Evolutionary conservation across 352 stramenopile genomes (phyloP).

Genomic region (Halophytophthora batemanensis): DNA sequence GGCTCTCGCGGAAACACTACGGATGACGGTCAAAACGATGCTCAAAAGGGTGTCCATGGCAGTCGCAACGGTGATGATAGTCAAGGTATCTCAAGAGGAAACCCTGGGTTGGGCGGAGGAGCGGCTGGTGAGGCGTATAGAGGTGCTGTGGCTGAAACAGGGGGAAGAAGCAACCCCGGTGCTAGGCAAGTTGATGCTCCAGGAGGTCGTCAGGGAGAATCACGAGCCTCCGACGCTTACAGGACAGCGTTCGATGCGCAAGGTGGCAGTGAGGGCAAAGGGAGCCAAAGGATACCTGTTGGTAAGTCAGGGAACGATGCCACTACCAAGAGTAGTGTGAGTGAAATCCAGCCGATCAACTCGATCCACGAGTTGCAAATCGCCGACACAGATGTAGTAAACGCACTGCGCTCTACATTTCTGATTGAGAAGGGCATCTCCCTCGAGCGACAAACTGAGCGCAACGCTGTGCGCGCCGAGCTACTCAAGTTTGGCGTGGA

Average conservation of each 20-base stretch:
- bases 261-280: conserved; percentile 1
- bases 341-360: conserved; percentile 21
- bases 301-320: conserved; percentile 2
- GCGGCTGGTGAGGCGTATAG: too few relatives aligned
- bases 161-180: too few relatives aligned
- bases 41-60: too few relatives aligned
- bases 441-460: conserved; percentile 43
- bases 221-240: not conserved
- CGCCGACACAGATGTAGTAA: conserved; percentile 48
- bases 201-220: not conserved
- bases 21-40: not conserved
- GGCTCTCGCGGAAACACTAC: not conserved
- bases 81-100: too few relatives aligned
- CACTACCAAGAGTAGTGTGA: conserved; percentile 1
- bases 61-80: too few relatives aligned
- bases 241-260: not conserved
- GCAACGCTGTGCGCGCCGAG: conserved; percentile 35
- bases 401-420: conserved; percentile 55
- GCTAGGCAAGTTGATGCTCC: too few relatives aligned
- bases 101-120: too few relatives aligned
- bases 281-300: not conserved
- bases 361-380: conserved; percentile 57
- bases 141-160: too few relatives aligned
- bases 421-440: conserved; percentile 73
- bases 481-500: conserved; percentile 60